A percentile compares a stretch with the other conserved stretches of the same genome.
These are phyloP conservation scores for Beauveria sp. DNA, from an alignment of 2,329 filamentous ascomycete species.

Conservation along the genomic window DNA sequence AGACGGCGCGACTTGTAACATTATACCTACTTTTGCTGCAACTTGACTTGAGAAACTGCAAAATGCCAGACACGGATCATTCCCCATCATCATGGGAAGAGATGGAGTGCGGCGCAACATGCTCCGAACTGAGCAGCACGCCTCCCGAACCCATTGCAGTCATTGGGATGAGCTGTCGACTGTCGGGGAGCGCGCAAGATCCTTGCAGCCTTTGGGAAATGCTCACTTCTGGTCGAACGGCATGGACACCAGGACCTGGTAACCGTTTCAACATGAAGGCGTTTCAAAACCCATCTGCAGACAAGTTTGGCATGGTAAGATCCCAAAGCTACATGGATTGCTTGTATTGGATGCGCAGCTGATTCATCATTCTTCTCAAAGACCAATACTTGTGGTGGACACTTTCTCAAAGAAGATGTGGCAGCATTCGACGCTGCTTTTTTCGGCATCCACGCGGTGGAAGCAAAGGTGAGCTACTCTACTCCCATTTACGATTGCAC, in stretches of 20 bases:
- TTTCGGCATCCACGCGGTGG: conserved; percentile 16
- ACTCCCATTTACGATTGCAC: background rate
- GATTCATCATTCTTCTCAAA: background rate
- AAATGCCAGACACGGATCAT: background rate
- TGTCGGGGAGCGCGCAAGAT: conserved; percentile 20
- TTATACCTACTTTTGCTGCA: background rate
- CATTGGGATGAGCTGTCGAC: conserved; percentile 23
- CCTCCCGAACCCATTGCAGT: conserved; percentile 21
- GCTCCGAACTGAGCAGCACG: background rate
- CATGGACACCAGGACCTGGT: conserved; percentile 26
- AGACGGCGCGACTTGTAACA: background rate
- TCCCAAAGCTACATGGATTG: conserved; percentile 13
- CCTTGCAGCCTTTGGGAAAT: conserved; percentile 22
- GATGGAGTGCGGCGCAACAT: background rate
- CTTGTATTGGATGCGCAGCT: background rate
- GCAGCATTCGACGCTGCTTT: conserved; percentile 19
- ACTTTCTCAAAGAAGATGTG: conserved; percentile 22
- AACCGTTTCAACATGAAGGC: background rate
- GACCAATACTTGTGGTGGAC: conserved; percentile 16
- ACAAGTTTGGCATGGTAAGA: conserved; percentile 27
- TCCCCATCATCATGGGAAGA: background rate
- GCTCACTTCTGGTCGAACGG: conserved; percentile 20
- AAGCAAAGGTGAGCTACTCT: background rate
- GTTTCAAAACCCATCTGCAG: background rate
- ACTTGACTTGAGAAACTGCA: background rate